Conservation (phyloP, 164 flowering plant genomes). For the Protea cynaroides region DNA sequence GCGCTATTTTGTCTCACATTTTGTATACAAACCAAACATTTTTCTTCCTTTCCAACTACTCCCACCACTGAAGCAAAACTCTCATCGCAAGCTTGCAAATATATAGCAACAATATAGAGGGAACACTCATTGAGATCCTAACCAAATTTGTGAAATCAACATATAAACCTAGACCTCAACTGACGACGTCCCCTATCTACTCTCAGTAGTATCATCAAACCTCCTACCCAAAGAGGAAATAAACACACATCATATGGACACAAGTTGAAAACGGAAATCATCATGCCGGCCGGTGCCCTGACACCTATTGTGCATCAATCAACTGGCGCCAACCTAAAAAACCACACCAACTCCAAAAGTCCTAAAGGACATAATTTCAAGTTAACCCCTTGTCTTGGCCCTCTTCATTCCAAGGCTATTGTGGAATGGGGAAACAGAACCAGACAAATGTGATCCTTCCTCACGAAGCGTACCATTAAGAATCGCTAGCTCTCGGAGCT, state of each 20-base stretch:
- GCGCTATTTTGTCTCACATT: background rate
- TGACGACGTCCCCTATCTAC: constrained; percentile 10
- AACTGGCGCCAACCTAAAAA: constrained; percentile 20
- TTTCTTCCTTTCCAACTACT: background rate
- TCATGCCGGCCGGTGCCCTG: constrained; percentile 34
- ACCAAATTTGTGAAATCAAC: background rate
- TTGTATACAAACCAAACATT: background rate
- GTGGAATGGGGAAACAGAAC: constrained; percentile 90
- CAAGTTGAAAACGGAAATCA: constrained; percentile 29
- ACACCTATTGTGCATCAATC: constrained; percentile 14
- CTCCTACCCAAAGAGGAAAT: constrained; percentile 15
- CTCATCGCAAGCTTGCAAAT: background rate
- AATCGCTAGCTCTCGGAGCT: constrained; percentile 92
- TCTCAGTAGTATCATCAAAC: constrained; percentile 14
- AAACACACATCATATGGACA: constrained; percentile 35
- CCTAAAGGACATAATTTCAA: background rate
- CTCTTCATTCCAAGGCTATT: constrained; percentile 97
- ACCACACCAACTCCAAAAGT: constrained; percentile 20
- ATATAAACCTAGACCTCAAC: constrained; percentile 17
- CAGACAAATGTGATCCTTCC: constrained; percentile 87
- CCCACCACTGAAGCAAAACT: background rate
- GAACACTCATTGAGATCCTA: background rate
- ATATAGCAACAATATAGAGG: background rate
- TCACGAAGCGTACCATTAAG: constrained; percentile 93
- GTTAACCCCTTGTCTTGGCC: constrained; percentile 83